phyloP scores from a whole-genome alignment of 805 yeast genomes.

The Sugiyamaella marilandica region DNA sequence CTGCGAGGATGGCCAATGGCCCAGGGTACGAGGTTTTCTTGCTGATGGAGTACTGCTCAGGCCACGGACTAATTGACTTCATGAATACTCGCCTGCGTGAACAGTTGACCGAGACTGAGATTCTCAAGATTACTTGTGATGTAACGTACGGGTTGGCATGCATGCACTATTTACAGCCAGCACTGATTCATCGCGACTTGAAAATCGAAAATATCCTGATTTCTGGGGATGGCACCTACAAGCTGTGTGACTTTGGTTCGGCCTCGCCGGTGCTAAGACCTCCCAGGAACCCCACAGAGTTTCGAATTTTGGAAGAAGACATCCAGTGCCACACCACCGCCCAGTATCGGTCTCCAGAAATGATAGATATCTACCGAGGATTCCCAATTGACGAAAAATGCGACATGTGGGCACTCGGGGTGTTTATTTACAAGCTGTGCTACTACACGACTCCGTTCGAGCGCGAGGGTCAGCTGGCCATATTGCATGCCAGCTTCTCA shows the following conservation, averaged over 20 bases:
- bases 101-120: conserved; percentile 70
- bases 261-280: conserved; percentile 66
- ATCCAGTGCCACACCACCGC: conserved; percentile 90
- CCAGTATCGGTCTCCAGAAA: conserved; percentile 92
- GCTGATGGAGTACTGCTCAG: conserved; percentile 90
- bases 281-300: conserved; percentile 70
- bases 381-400: conserved; percentile 85
- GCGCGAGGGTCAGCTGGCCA: conserved; percentile 73
- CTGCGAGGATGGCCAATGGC: conserved; percentile 55
- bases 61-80: conserved; percentile 74
- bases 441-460: conserved; percentile 96
- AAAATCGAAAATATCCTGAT: conserved; percentile 52
- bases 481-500: conserved; percentile 74
- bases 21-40: conserved; percentile 75
- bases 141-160: conserved; percentile 71
- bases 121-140: conserved; percentile 78
- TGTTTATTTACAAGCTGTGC: conserved; percentile 82
- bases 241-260: conserved; percentile 92
- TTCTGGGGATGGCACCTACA: conserved; percentile 59
- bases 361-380: conserved; percentile 83
- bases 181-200: conserved; percentile 64
- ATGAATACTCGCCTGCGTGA: conserved; percentile 83
- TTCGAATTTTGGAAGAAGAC: conserved; percentile 74
- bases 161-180: conserved; percentile 69
- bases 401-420: conserved; percentile 96